A percentile compares a stretch with the other conserved stretches of the same genome.
phyloP scores from a whole-genome alignment of 495 filamentous ascomycete species.

The Talaromyces ruber region DNA sequence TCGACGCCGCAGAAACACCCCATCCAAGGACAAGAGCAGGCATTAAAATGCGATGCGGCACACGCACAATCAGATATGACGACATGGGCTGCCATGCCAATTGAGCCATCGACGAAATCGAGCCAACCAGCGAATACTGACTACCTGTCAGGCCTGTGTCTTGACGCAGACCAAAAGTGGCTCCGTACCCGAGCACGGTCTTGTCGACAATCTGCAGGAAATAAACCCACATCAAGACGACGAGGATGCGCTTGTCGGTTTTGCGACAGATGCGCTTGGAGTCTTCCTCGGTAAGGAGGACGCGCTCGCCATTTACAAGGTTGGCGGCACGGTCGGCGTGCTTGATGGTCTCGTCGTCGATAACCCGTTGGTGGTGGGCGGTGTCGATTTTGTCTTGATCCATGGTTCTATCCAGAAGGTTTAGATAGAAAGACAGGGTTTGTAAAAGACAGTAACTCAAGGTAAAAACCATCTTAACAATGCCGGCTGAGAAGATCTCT shows the following conservation, averaged over 20 bases:
- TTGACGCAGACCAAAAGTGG: constrained; percentile 50
- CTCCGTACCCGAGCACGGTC: constrained; percentile 52
- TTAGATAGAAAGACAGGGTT: too few relatives aligned
- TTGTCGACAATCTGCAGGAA: constrained; percentile 61
- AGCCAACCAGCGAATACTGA: constrained; percentile 54
- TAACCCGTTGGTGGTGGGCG: not conserved
- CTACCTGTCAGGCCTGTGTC: constrained; percentile 47
- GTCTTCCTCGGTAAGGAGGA: constrained; percentile 39
- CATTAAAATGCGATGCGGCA: constrained; percentile 58
- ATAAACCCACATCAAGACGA: constrained; percentile 56
- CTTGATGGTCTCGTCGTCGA: not conserved
- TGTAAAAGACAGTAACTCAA: not conserved
- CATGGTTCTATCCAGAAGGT: not conserved
- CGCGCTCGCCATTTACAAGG: constrained; percentile 1
- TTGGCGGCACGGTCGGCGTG: constrained; percentile 5
- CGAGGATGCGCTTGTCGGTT: constrained; percentile 49
- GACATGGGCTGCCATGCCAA: constrained; percentile 61
- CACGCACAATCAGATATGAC: constrained; percentile 54
- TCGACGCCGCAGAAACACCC: constrained; percentile 37
- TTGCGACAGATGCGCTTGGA: constrained; percentile 49
- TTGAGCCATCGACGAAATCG: constrained; percentile 55
- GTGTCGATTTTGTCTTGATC: not conserved
- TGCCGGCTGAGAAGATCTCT: not conserved
- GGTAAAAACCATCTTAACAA: not conserved
- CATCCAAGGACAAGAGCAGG: constrained; percentile 45